Base-by-base conservation (phyloP, 495 filamentous ascomycete genomes). In the Pyronema omphalodes region DNA sequence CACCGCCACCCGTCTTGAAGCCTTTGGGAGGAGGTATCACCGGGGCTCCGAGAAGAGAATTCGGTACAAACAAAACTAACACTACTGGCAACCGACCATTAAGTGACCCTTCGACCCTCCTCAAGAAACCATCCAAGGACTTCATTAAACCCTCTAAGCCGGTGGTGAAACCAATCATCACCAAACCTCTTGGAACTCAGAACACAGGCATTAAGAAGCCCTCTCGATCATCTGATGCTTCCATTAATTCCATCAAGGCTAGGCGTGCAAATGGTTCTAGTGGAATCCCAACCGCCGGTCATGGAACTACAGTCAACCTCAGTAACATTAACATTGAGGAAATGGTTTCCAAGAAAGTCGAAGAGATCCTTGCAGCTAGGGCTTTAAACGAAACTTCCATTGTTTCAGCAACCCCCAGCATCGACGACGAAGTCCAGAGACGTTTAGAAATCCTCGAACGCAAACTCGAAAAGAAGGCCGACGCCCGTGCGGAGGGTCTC, bases 311-410 rank as follows among this genome's bases (percentile, higher is more conserved):
- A 44, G 54, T 46, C 58, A 50, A 47, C 53, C 67, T 14, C 23
- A 67, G 66, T n/a, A 65, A 72, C 19, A 62, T 56, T n/a, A 79
- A 75, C 53, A 88, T 94, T 39, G 88, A 94, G 60, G 86, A 88
- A 44, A 79, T 95, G 67, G 85, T 98, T 6, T 83, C 91, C 64
- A 82, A 79, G 62, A 93, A 93, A 58, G 85, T 98, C 0, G 81
- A 82, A 44, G 88, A 93, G 64, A 84, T 91, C 35, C 70, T 96
- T 0, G 86, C 88, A 1, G 76, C 81, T 7, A 77, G 82, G 23
- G 74, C 73, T 0, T 66, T 76, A n/a, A 68, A 71, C 5, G 57
- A 65, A 11, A 43, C 55, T 0, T 43, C 48, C 11, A 51, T 33
- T 19, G 37, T 23, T 7, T 55, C 48, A 23, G 29, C 61, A 4